Evolutionary conservation across 2,329 filamentous ascomycete genomes (phyloP).

Genomic region (Xylaria sp.): DNA sequence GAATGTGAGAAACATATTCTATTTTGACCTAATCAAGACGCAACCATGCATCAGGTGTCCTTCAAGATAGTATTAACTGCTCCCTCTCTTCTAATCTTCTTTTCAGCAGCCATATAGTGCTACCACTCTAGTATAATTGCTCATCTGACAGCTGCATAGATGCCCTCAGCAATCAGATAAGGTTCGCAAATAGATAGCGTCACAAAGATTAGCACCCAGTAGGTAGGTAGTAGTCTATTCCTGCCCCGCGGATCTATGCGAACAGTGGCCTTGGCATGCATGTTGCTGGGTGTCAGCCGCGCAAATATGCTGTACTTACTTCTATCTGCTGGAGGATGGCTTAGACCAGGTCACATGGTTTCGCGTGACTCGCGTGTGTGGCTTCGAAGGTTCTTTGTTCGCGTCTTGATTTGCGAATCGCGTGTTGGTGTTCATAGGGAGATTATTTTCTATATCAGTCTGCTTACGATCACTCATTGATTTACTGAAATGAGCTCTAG

Average conservation of each 20-base stretch:
- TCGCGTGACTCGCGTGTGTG: conserved; percentile 11
- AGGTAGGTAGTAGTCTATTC: neutral
- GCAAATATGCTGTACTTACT: neutral
- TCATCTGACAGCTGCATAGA: neutral
- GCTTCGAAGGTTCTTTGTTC: neutral
- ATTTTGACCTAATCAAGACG: neutral
- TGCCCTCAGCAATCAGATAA: neutral
- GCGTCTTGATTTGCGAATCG: neutral
- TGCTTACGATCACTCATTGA: neutral
- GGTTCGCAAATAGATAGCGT: neutral
- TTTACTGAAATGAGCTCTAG: neutral
- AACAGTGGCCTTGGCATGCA: conserved; percentile 7
- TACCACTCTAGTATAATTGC: neutral
- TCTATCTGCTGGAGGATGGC: neutral
- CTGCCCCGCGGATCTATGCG: neutral
- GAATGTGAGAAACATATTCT: neutral
- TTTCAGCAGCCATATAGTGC: neutral
- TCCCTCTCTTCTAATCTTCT: neutral
- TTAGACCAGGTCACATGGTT: conserved; percentile 11
- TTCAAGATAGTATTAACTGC: neutral
- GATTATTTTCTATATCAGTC: neutral
- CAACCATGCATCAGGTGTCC: neutral
- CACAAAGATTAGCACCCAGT: neutral
- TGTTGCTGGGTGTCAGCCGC: neutral
- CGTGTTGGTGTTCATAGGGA: neutral